Conservation (phyloP, 768 basidiomycete genomes). For the Trametes gibbosa region DNA sequence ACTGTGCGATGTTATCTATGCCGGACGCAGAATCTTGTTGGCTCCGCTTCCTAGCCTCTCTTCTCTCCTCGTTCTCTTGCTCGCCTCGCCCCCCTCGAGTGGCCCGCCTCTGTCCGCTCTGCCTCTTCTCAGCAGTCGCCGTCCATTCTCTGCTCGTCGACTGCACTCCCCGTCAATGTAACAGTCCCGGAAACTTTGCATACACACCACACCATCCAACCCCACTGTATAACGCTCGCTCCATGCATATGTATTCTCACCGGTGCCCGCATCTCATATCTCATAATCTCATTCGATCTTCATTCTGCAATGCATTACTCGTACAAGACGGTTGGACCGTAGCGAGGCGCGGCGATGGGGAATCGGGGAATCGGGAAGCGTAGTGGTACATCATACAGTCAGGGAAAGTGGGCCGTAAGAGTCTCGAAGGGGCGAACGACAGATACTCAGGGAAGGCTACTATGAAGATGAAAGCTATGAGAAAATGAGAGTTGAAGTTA, state of each 20-base stretch:
- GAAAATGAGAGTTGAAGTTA: no score
- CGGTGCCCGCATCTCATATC: background rate
- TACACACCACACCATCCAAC: background rate
- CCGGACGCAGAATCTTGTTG: constrained; percentile 13
- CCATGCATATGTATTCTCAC: constrained; percentile 15
- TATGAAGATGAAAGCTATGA: no score
- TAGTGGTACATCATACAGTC: no score
- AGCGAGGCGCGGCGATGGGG: no score
- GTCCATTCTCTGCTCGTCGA: background rate
- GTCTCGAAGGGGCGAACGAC: no score
- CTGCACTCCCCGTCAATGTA: constrained; percentile 16
- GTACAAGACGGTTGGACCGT: background rate
- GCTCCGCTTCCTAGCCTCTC: background rate
- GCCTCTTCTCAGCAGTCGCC: background rate
- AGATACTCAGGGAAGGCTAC: background rate
- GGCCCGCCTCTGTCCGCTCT: no score
- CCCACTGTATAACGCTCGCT: background rate
- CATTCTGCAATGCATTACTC: constrained; percentile 1
- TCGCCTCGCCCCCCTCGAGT: no score
- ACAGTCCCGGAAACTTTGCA: background rate
- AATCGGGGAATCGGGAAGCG: no score
- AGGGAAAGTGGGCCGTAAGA: no score
- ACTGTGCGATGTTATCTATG: constrained; percentile 14
- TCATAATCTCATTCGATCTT: background rate
- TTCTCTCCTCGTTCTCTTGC: background rate